These are phyloP conservation scores for Calonectria pseudoturangicola DNA, from an alignment of 2,329 filamentous ascomycete genomes.

Conservation along the genomic window DNA sequence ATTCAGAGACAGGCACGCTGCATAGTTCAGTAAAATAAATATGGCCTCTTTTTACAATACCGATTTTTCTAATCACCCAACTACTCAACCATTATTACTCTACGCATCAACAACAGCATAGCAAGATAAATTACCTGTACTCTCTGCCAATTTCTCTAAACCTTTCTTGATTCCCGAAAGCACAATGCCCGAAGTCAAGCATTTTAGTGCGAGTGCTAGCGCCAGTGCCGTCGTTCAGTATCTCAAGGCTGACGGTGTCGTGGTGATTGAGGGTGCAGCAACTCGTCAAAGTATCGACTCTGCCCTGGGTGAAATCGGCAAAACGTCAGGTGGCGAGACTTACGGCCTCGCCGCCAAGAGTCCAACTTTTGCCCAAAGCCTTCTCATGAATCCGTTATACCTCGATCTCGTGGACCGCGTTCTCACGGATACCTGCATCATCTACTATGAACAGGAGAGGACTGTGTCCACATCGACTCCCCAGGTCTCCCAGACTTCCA, in stretches of 20 bases:
- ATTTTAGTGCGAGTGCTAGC: slow-evolving; percentile 11
- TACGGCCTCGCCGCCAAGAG: slow-evolving; percentile 29
- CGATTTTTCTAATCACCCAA: too few species aligned
- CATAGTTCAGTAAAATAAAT: too few species aligned
- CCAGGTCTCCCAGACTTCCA: slow-evolving; percentile 20
- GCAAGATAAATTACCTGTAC: too few species aligned
- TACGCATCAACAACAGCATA: too few species aligned
- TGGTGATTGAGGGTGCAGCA: slow-evolving; percentile 13
- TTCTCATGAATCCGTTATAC: slow-evolving; percentile 27
- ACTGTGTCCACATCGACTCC: slow-evolving; percentile 20
- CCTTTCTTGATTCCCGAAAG: background rate
- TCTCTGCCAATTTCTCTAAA: too few species aligned
- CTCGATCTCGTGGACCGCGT: slow-evolving; percentile 7
- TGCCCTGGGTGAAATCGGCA: background rate
- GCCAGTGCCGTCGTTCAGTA: slow-evolving; percentile 8
- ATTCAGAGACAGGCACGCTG: too few species aligned
- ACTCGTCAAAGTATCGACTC: slow-evolving; percentile 7
- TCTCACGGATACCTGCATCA: slow-evolving; percentile 25
- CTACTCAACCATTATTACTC: too few species aligned
- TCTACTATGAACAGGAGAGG: slow-evolving; percentile 14
- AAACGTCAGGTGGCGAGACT: background rate
- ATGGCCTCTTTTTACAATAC: too few species aligned
- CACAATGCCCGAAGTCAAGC: slow-evolving; percentile 20
- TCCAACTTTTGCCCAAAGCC: slow-evolving; percentile 3
- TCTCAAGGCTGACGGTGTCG: slow-evolving; percentile 29